A percentile compares a stretch with the other conserved stretches of the same genome.
Conservation (phyloP, 768 basidiomycete genomes). For the Russula emetica region DNA sequence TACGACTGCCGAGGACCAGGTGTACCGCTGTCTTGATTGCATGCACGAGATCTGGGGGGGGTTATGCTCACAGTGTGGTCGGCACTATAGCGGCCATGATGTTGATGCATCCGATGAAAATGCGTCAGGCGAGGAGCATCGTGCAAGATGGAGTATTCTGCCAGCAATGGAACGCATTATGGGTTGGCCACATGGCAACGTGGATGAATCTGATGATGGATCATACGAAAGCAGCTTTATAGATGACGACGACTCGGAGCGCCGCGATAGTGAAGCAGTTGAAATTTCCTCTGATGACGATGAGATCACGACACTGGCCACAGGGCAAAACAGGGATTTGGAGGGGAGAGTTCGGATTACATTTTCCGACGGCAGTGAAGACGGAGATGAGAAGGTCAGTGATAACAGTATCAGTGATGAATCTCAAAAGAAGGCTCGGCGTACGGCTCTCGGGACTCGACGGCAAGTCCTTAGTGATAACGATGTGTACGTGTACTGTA, state of each 20-base stretch:
- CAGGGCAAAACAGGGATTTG: background rate
- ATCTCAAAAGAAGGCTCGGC: background rate
- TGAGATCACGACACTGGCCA: background rate
- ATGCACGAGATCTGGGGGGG: constrained; percentile 76
- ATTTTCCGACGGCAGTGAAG: background rate
- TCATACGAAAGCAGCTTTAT: constrained; percentile 54
- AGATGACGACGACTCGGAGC: constrained; percentile 40
- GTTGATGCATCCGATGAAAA: constrained; percentile 23
- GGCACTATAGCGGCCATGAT: constrained; percentile 54
- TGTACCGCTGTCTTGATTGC: constrained; percentile 73
- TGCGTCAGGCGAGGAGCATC: constrained; percentile 30
- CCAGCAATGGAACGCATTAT: constrained; percentile 19
- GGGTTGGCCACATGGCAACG: constrained; percentile 18
- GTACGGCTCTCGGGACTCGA: constrained; percentile 1
- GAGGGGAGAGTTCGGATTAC: background rate
- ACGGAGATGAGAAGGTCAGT: constrained; percentile 2
- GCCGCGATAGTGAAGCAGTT: constrained; percentile 6
- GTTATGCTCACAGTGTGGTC: constrained; percentile 56
- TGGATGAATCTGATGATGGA: constrained; percentile 17
- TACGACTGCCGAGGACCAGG: constrained; percentile 71
- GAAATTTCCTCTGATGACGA: constrained; percentile 18
- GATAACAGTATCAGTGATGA: background rate
- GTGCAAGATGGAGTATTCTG: constrained; percentile 30
- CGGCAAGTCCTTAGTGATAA: constrained; percentile 14
- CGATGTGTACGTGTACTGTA: constrained; percentile 16